Conservation (phyloP, 73 alveolate species). For the Strombidium stylifer region DNA sequence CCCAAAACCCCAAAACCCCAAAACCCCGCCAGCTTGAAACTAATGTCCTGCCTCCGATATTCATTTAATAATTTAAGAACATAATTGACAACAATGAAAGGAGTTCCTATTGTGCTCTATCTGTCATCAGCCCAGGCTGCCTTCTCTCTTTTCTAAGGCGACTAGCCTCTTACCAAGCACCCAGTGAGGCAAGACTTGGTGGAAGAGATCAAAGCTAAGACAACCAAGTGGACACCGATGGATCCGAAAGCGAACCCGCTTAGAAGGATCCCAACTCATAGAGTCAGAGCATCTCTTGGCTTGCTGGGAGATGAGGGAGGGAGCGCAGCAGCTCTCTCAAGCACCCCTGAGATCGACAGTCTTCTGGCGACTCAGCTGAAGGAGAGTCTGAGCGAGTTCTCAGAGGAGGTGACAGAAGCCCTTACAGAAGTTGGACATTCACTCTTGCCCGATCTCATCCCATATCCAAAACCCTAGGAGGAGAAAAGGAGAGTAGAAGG, state of each 20-base stretch:
- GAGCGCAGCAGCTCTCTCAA: no score
- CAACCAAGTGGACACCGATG: constrained; percentile 3
- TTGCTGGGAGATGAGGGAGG: no score
- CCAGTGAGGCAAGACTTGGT: constrained; percentile 19
- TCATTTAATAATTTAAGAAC: neutral
- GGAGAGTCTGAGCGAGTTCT: no score
- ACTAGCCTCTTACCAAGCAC: constrained; percentile 1
- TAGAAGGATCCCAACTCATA: neutral
- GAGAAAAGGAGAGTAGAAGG: neutral
- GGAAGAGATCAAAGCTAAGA: constrained; percentile 7
- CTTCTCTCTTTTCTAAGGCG: neutral
- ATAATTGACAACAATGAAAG: neutral
- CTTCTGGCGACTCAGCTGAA: no score
- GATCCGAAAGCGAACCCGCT: neutral
- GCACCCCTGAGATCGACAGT: no score
- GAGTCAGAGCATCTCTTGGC: no score
- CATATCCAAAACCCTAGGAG: neutral
- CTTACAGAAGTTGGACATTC: neutral
- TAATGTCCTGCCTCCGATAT: neutral
- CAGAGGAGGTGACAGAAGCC: no score
- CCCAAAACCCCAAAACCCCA: constrained; percentile 8
- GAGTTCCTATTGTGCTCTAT: neutral
- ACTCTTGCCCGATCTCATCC: neutral
- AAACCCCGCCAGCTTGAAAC: neutral
- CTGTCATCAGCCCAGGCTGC: constrained; percentile 5